Evolutionary conservation across 2,329 filamentous ascomycete genomes (phyloP).

Genomic region (Aureobasidium namibiae): DNA sequence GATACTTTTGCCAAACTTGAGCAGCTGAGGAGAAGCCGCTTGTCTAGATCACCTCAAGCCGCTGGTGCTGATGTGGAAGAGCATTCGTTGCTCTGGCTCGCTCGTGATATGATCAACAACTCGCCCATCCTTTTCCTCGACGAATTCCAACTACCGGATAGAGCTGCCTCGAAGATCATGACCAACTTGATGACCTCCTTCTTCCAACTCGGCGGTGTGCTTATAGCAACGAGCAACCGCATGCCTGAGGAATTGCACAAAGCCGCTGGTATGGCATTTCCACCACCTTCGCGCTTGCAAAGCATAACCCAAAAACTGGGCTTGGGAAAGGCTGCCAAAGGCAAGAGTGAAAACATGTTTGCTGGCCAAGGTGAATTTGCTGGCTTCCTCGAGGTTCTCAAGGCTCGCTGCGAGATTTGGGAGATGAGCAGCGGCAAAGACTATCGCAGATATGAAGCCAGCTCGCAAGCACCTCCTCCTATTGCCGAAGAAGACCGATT

Average conservation of each 20-base stretch:
- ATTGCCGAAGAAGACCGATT: constrained; percentile 3
- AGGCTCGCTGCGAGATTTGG: constrained; percentile 73
- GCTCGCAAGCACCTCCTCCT: constrained; percentile 19
- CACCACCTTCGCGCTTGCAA: constrained; percentile 43
- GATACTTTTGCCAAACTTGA: constrained; percentile 67
- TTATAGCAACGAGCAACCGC: constrained; percentile 72
- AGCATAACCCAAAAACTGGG: constrained; percentile 44
- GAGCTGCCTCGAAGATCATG: constrained; percentile 68
- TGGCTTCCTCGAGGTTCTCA: constrained; percentile 65
- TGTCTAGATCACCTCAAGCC: constrained; percentile 13
- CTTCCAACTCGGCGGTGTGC: constrained; percentile 72
- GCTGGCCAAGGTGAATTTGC: constrained; percentile 64
- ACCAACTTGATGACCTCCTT: constrained; percentile 71
- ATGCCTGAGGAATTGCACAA: constrained; percentile 76
- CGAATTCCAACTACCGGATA: constrained; percentile 76
- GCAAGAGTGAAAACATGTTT: constrained; percentile 43
- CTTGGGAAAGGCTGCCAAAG: constrained; percentile 23
- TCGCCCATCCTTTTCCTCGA: constrained; percentile 73
- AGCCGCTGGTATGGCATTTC: constrained; percentile 62
- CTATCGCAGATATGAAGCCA: constrained; percentile 53
- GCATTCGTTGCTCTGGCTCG: constrained; percentile 65
- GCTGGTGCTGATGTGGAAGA: constrained; percentile 39
- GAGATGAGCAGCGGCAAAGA: constrained; percentile 71
- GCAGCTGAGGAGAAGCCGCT: constrained; percentile 43
- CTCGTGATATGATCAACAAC: constrained; percentile 65